Percentiles rank a stretch among this genome's conserved stretches.
Evolutionary conservation across 805 yeast species (phyloP).

Genomic region (Tetrapisispora taiwanensis): DNA sequence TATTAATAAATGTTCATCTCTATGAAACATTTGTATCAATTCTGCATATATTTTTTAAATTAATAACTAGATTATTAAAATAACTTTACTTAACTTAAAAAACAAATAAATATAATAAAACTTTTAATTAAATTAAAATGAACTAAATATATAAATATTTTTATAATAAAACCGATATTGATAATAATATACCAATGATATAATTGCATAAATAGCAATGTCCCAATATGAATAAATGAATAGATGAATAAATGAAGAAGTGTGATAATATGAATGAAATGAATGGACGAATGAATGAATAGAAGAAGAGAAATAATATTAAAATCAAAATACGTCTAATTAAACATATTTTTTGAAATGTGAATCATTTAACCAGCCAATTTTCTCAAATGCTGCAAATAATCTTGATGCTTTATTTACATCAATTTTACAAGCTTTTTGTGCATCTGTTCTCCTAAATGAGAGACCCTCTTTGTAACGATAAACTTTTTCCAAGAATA

Average conservation of each 20-base stretch:
- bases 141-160: not conserved
- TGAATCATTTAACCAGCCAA: slow-evolving; percentile 79
- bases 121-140: not conserved
- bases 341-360: slow-evolving; percentile 36
- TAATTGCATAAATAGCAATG: not conserved
- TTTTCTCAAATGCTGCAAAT: slow-evolving; percentile 79
- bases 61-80: not conserved
- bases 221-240: not conserved
- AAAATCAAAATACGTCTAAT: too few species aligned
- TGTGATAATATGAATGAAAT: too few species aligned
- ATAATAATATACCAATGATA: not conserved
- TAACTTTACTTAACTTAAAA: not conserved
- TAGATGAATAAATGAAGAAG: too few species aligned
- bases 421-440: slow-evolving; percentile 91
- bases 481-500: slow-evolving; percentile 79
- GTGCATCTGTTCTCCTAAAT: slow-evolving; percentile 92
- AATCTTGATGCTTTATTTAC: slow-evolving; percentile 88
- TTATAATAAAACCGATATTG: not conserved
- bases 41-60: not conserved
- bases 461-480: slow-evolving; percentile 57
- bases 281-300: too few species aligned
- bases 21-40: not conserved
- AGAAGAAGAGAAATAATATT: too few species aligned
- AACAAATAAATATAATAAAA: not conserved
- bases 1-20: too few species aligned